Evolutionary conservation across 2,329 filamentous ascomycete species (phyloP).

Genomic region (Microthyrium microscopicum): DNA sequence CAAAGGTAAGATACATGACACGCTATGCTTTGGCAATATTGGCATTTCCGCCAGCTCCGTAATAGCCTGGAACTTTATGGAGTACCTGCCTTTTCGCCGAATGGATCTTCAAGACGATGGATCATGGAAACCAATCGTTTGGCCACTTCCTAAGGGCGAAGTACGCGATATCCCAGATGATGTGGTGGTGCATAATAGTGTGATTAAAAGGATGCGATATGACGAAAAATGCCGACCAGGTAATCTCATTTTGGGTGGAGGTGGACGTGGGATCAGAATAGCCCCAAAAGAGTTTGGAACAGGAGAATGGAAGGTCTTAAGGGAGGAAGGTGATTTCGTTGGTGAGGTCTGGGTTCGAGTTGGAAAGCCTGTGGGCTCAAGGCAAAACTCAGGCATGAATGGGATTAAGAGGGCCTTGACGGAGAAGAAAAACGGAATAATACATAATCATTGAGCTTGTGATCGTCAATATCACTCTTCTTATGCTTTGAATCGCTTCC

Average conservation of each 20-base stretch:
- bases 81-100: conserved; percentile 62
- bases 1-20: conserved; percentile 49
- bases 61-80: conserved; percentile 59
- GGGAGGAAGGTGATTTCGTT: conserved; percentile 49
- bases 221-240: conserved; percentile 54
- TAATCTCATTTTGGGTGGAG: conserved; percentile 65
- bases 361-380: no score
- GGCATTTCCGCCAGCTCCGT: conserved; percentile 42
- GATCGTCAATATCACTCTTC: no score
- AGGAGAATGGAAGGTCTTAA: conserved; percentile 53
- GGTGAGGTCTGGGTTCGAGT: conserved; percentile 48
- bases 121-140: conserved; percentile 63
- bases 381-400: no score
- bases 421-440: no score
- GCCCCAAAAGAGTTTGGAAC: conserved; percentile 48
- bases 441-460: no score
- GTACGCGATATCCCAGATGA: conserved; percentile 57
- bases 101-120: conserved; percentile 63
- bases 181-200: conserved; percentile 56
- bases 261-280: conserved; percentile 48
- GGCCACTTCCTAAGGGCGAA: conserved; percentile 65
- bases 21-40: conserved; percentile 45
- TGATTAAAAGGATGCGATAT: conserved; percentile 51
- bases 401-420: no score
- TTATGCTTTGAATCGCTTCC: no score